These are phyloP conservation scores for Lichtheimia hyalospora DNA, from an alignment of 371 early-diverging fungal genomes.

Conservation along the genomic window DNA sequence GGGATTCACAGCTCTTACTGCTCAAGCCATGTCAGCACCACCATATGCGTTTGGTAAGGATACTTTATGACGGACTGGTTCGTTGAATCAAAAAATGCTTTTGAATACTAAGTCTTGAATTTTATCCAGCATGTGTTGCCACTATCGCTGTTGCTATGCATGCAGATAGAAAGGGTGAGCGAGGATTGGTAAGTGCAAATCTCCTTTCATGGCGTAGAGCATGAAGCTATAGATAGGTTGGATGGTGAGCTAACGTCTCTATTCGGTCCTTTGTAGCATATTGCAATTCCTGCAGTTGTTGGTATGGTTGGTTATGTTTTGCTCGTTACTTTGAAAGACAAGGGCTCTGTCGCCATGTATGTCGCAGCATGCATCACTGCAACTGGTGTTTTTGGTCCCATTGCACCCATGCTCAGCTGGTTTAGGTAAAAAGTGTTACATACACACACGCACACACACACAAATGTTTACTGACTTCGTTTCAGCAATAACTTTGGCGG, in stretches of 20 bases:
- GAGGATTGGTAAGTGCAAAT: conserved; percentile 33
- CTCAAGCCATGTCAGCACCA: conserved; percentile 44
- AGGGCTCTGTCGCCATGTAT: conserved; percentile 32
- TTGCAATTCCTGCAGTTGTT: conserved; percentile 56
- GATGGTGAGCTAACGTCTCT: too few relatives aligned
- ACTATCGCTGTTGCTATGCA: conserved; percentile 59
- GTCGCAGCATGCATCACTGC: conserved; percentile 52
- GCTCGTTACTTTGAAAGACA: conserved; percentile 39
- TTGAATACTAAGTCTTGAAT: background rate
- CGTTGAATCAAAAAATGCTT: background rate
- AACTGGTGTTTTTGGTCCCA: conserved; percentile 58
- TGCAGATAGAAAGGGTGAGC: conserved; percentile 63
- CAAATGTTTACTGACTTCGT: too few relatives aligned
- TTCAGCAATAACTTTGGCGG: conserved; percentile 65
- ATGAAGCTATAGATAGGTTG: too few relatives aligned
- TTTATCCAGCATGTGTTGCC: conserved; percentile 43
- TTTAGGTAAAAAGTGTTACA: too few relatives aligned
- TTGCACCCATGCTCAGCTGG: conserved; percentile 64
- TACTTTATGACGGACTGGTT: too few relatives aligned
- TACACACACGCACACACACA: too few relatives aligned
- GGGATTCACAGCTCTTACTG: conserved; percentile 17
- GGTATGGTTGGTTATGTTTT: conserved; percentile 67
- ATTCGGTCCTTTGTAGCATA: conserved; percentile 29
- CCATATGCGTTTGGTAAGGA: conserved; percentile 16
- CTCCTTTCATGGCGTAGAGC: too few relatives aligned